Conservation (phyloP, 1,139 yeast genomes). For the Citeromyces hawaiiensis region DNA sequence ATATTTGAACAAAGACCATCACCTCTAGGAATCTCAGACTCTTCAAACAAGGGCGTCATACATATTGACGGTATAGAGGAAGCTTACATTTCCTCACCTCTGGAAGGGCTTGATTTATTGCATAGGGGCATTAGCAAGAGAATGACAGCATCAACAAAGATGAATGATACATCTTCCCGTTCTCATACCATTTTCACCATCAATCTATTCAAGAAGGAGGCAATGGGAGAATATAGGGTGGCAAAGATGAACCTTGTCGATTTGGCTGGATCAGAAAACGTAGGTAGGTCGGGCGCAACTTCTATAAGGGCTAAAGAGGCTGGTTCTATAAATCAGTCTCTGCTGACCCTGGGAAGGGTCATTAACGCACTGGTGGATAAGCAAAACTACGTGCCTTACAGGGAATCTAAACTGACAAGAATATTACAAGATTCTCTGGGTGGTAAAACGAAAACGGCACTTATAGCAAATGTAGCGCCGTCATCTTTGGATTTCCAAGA, state of each 20-base stretch:
- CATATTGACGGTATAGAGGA: constrained; percentile 33
- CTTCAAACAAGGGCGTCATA: background rate
- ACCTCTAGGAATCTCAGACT: background rate
- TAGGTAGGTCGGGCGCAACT: constrained; percentile 69
- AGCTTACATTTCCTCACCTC: constrained; percentile 34
- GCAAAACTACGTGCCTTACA: constrained; percentile 60
- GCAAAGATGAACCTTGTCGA: constrained; percentile 75
- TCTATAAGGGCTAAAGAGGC: constrained; percentile 77
- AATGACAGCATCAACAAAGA: constrained; percentile 55
- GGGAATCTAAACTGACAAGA: constrained; percentile 76
- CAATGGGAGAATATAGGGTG: constrained; percentile 24
- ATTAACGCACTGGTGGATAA: constrained; percentile 63
- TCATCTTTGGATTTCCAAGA: constrained; percentile 62
- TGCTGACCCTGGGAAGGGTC: constrained; percentile 71
- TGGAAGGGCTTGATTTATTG: constrained; percentile 40
- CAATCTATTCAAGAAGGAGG: constrained; percentile 32
- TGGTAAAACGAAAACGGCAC: constrained; percentile 67
- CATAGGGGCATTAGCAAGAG: constrained; percentile 42
- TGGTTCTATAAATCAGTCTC: constrained; percentile 67
- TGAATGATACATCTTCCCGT: constrained; percentile 62
- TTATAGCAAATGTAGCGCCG: constrained; percentile 77
- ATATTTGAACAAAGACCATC: constrained; percentile 18
- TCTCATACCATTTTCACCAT: constrained; percentile 64
- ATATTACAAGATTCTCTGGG: constrained; percentile 74
- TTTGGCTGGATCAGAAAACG: constrained; percentile 82